phyloP scores from a whole-genome alignment of 495 filamentous ascomycete genomes.

The Talaromyces adpressus region DNA sequence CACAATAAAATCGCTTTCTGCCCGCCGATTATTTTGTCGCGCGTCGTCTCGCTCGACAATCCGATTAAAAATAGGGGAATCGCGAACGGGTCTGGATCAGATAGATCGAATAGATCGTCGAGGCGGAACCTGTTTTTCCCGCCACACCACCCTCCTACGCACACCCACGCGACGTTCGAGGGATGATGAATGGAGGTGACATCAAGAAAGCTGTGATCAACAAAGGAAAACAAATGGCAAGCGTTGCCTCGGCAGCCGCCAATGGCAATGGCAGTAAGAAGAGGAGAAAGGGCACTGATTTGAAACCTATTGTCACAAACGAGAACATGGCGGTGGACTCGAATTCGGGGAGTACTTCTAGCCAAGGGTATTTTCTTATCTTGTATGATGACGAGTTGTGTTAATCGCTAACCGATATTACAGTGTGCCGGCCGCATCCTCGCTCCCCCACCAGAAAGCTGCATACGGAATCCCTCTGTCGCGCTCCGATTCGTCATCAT shows the following conservation, averaged over 20 bases:
- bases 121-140: constrained; percentile 13
- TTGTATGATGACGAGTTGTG: constrained; percentile 19
- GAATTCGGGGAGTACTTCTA: constrained; percentile 30
- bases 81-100: constrained; percentile 8
- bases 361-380: constrained; percentile 43
- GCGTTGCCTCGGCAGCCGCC: constrained; percentile 48
- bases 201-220: constrained; percentile 70
- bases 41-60: background rate
- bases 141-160: constrained; percentile 14
- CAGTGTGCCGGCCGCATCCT: constrained; percentile 34
- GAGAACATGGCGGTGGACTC: constrained; percentile 45
- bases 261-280: constrained; percentile 69
- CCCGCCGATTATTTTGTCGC: background rate
- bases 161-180: constrained; percentile 3
- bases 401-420: constrained; percentile 12
- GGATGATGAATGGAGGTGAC: constrained; percentile 65
- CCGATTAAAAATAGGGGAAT: background rate
- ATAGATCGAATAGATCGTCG: background rate
- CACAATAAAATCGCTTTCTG: background rate
- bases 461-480: constrained; percentile 44
- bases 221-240: constrained; percentile 71
- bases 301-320: constrained; percentile 87
- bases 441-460: constrained; percentile 40
- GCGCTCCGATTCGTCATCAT: constrained; percentile 75
- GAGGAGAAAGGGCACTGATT: constrained; percentile 75